Percentiles rank a stretch among this genome's conserved stretches.
Conservation (phyloP, 2,329 filamentous ascomycete species). For the Hymenoscyphus fraxineus region DNA sequence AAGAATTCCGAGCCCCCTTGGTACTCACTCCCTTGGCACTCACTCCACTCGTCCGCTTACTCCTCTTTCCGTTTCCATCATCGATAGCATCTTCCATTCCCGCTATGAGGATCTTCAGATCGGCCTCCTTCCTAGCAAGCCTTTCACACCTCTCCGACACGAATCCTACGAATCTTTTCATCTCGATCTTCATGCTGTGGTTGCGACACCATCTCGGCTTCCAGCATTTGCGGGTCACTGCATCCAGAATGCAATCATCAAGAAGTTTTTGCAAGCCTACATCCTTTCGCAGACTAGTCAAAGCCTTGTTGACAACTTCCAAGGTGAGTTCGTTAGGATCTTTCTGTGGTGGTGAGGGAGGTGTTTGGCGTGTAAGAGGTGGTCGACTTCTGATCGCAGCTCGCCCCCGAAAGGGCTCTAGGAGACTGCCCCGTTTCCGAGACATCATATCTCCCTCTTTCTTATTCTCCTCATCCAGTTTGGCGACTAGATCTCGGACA, state of each 20-base stretch:
- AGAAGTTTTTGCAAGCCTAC: constrained; percentile 12
- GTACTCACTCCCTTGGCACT: not conserved
- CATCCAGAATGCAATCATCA: constrained; percentile 12
- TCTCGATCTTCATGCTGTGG: constrained; percentile 14
- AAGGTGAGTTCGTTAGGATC: not conserved
- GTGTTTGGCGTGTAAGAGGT: not conserved
- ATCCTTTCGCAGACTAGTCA: constrained; percentile 6
- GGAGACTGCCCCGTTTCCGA: not conserved
- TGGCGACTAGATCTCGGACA: not conserved
- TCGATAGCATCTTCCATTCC: not conserved
- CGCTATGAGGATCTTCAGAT: not conserved
- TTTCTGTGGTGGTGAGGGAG: not conserved
- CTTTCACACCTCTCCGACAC: constrained; percentile 12
- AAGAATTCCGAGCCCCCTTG: not conserved
- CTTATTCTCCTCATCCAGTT: constrained; percentile 1
- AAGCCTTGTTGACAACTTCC: constrained; percentile 6
- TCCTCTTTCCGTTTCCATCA: not conserved
- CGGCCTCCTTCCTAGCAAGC: not conserved
- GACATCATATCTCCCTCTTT: not conserved
- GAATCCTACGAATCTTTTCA: constrained; percentile 18
- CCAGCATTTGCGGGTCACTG: constrained; percentile 11
- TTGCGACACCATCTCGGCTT: constrained; percentile 13
- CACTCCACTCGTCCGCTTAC: not conserved
- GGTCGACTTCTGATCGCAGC: not conserved
- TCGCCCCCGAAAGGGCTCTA: not conserved